Evolutionary conservation across 2,329 filamentous ascomycete species (phyloP).

Genomic region (Cytospora leucostoma): DNA sequence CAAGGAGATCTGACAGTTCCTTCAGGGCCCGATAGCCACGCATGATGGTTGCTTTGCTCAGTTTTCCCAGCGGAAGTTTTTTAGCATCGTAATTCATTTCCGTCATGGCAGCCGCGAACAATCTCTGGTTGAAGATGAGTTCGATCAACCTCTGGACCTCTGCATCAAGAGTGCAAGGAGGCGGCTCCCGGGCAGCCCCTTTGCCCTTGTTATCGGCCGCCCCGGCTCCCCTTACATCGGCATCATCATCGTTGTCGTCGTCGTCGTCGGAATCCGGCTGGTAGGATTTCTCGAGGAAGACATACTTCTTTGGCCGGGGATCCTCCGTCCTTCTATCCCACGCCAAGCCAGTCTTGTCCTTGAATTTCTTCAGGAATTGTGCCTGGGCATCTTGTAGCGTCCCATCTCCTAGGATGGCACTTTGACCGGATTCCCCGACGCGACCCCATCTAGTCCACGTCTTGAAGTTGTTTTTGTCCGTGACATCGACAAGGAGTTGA

Average conservation of each 20-base stretch:
- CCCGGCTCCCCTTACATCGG: slow-evolving; percentile 43
- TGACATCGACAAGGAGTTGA: slow-evolving; percentile 53
- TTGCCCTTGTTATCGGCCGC: slow-evolving; percentile 36
- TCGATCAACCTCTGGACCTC: slow-evolving; percentile 70
- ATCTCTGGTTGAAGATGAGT: slow-evolving; percentile 79
- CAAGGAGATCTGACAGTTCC: slow-evolving; percentile 68
- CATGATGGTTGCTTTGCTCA: slow-evolving; percentile 76
- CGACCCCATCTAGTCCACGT: slow-evolving; percentile 83
- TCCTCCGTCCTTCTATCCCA: slow-evolving; percentile 54
- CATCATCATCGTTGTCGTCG: slow-evolving; percentile 47
- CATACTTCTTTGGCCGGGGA: slow-evolving; percentile 71
- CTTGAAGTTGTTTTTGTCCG: slow-evolving; percentile 46
- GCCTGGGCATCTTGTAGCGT: slow-evolving; percentile 46
- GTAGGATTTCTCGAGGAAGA: slow-evolving; percentile 79
- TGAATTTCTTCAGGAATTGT: slow-evolving; percentile 63
- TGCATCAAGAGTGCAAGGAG: slow-evolving; percentile 58
- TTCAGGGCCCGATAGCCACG: slow-evolving; percentile 77
- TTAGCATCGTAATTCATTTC: slow-evolving; percentile 70
- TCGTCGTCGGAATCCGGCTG: slow-evolving; percentile 67
- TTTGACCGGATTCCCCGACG: slow-evolving; percentile 63
- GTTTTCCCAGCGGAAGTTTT: slow-evolving; percentile 81
- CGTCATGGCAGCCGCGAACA: slow-evolving; percentile 68
- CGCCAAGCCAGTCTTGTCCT: slow-evolving; percentile 57
- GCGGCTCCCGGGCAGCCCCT: slow-evolving; percentile 37
- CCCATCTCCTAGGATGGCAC: slow-evolving; percentile 45